phyloP scores from a whole-genome alignment of 352 stramenopile species.

The Phytophthora pini region DNA sequence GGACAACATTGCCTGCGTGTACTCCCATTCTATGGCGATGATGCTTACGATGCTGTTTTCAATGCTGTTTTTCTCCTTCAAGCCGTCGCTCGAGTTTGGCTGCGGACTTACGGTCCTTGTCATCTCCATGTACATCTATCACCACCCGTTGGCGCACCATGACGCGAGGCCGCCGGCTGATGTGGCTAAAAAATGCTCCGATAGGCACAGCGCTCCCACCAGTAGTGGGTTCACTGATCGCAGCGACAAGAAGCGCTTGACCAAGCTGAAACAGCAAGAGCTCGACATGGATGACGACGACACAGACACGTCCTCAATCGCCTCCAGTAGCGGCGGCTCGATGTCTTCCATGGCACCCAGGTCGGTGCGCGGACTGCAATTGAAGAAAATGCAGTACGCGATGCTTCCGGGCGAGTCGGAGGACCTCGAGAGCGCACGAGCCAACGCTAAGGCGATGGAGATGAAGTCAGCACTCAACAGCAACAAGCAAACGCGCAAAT shows the following conservation, averaged over 20 bases:
- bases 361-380: slow-evolving; percentile 35
- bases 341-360: slow-evolving; percentile 22
- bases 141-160: slow-evolving; percentile 52
- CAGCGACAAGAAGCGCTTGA: slow-evolving; percentile 29
- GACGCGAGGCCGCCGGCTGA: slow-evolving; percentile 7
- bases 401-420: slow-evolving; percentile 48
- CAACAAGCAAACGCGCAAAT: slow-evolving; percentile 20
- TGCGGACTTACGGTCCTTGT: slow-evolving; percentile 81
- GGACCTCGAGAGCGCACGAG: slow-evolving; percentile 33
- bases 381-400: slow-evolving; percentile 71
- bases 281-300: slow-evolving; percentile 24
- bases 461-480: slow-evolving; percentile 9
- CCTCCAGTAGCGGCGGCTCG: slow-evolving; percentile 24
- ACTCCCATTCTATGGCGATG: slow-evolving; percentile 87
- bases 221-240: slow-evolving; percentile 9
- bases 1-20: slow-evolving; percentile 92
- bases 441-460: slow-evolving; percentile 29
- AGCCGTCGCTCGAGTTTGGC: slow-evolving; percentile 83
- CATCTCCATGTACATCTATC: slow-evolving; percentile 91
- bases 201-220: slow-evolving; percentile 8
- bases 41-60: slow-evolving; percentile 91
- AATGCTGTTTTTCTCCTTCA: slow-evolving; percentile 88
- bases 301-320: slow-evolving; percentile 22
- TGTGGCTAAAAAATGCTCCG: slow-evolving; percentile 16
- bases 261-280: slow-evolving; percentile 21